phyloP scores from a whole-genome alignment of 73 alveolate genomes.

The Effrenium voratum region DNA sequence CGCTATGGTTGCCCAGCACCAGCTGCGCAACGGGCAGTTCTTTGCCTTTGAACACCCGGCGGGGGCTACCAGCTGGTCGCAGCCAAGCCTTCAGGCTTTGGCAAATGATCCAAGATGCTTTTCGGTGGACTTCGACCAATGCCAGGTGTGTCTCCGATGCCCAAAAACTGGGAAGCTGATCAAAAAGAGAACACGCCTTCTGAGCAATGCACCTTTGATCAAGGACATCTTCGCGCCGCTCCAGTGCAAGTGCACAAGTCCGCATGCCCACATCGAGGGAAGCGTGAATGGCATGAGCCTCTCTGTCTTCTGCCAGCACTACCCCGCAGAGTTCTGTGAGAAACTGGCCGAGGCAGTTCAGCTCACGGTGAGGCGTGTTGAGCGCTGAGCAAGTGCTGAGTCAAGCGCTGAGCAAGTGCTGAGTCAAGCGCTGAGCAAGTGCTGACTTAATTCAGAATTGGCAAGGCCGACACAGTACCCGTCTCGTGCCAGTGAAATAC shows the following conservation, averaged over 20 bases:
- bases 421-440: too few species aligned
- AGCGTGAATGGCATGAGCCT: background rate
- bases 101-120: background rate
- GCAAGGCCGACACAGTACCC: too few species aligned
- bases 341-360: background rate
- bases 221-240: background rate
- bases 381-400: too few species aligned
- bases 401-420: too few species aligned
- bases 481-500: too few species aligned
- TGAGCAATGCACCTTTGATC: background rate
- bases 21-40: background rate
- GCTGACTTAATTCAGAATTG: too few species aligned
- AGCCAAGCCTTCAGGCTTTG: background rate
- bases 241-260: background rate
- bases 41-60: background rate
- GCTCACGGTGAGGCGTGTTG: background rate
- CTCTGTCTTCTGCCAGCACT: background rate
- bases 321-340: background rate
- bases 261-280: background rate
- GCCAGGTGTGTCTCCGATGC: background rate
- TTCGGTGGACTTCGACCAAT: background rate
- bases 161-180: background rate
- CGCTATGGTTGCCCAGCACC: background rate
- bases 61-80: background rate
- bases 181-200: background rate